Base-by-base conservation (phyloP, 345 rosid species). In the Citrus glauca region DNA sequence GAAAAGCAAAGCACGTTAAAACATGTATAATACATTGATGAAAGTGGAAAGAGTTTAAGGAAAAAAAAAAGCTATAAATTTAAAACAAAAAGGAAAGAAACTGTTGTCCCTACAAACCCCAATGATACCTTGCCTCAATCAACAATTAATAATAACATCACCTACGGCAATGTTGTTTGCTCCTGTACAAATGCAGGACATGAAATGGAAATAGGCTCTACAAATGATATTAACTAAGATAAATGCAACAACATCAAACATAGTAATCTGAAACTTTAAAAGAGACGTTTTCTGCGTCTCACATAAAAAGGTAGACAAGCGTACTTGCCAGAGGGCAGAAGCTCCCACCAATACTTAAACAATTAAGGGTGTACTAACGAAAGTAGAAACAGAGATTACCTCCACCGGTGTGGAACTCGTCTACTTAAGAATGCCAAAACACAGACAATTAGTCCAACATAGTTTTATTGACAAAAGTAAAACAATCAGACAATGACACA, bases 111-210 rank as follows among this genome's bases (percentile, higher is more conserved):
- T 62, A 38, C 16, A 82, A 83, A 79, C 87, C 89, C 87, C 74
- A 87, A 87, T 74, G 84, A 84, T 89, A 91, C 95, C 92, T 88
- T 84, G 90, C 72, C 86, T 87, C 87, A 91, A 75, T 84, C 88
- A 86, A 86, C 76, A 84, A 77, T 87, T 82, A 80, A 84, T 81
- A 84, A 64, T 71, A 81, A 84, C 87, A 84, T 88, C 88, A 87
- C 85, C 85, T 90, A 87, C 87, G 81, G 88, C 86, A 88, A 81
- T 79, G 88, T 83, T 73, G 86, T 87, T 87, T 88, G 82, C 74
- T 87, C 93, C 90, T 90, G 95, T 86, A 87, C 77, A 82, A 68
- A 85, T 85, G 84, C 82, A 79, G 86, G 91, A 87, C 88, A 87
- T 64, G 79, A 88, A 90, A 85, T 69, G 84, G 84, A 80, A 85